A percentile compares a stretch with the other conserved stretches of the same genome.
Evolutionary conservation across 352 stramenopile genomes (phyloP).

Genomic region (Phytopythium boreale): DNA sequence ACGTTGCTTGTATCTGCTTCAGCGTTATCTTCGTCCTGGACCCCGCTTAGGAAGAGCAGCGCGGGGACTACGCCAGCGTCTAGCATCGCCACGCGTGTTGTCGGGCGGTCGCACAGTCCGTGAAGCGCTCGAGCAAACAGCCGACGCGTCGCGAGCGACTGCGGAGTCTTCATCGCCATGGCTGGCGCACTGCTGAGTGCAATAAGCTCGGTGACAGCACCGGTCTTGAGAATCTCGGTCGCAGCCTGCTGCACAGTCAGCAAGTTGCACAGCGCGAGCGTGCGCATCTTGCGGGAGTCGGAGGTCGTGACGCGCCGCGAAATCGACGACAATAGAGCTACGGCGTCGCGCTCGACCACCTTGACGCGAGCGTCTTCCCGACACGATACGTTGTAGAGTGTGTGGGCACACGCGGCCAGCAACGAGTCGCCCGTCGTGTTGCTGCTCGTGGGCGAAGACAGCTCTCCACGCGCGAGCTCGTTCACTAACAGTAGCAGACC

Average conservation of each 20-base stretch:
- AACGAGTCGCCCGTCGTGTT: conserved; percentile 15
- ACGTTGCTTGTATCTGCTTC: neutral
- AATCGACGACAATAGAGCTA: conserved; percentile 49
- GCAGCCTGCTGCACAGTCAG: conserved; percentile 71
- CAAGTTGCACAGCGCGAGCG: conserved; percentile 71
- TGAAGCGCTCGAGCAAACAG: conserved; percentile 69
- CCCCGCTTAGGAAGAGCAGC: conserved; percentile 43
- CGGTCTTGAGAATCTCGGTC: conserved; percentile 60
- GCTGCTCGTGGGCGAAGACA: neutral
- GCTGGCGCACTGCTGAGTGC: conserved; percentile 37
- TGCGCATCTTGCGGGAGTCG: conserved; percentile 75
- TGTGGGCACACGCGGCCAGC: conserved; percentile 45
- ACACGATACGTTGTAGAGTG: conserved; percentile 72
- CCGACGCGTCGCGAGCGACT: conserved; percentile 45
- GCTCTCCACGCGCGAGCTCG: conserved; percentile 39
- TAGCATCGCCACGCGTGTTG: conserved; percentile 45
- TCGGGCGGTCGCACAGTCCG: conserved; percentile 53
- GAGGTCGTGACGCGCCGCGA: conserved; percentile 28
- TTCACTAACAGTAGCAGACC: conserved; percentile 58
- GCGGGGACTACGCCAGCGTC: conserved; percentile 54
- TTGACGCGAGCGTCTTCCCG: conserved; percentile 63
- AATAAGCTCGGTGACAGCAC: conserved; percentile 63
- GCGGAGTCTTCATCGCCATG: conserved; percentile 4
- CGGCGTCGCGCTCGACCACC: conserved; percentile 64
- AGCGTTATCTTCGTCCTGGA: conserved; percentile 9